These are phyloP conservation scores for Rhodotorula sphaerocarpa DNA, from an alignment of 768 basidiomycete genomes.

Conservation along the genomic window DNA sequence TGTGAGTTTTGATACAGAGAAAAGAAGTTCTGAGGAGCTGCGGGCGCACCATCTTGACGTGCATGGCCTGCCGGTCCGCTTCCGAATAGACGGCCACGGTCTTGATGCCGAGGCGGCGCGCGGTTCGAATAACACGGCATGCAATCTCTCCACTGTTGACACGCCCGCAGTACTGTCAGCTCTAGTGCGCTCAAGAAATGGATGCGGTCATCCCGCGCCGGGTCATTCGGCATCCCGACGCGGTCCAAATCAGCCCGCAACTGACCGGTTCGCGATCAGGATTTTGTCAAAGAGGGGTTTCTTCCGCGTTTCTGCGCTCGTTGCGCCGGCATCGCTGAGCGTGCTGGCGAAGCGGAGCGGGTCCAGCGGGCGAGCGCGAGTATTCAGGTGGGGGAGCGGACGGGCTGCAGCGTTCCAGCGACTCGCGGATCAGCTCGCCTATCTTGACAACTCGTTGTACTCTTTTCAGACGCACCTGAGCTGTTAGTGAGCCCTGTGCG, in stretches of 20 bases:
- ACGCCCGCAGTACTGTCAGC: not conserved
- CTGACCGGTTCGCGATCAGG: slow-evolving; percentile 75
- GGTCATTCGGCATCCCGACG: too few relatives aligned
- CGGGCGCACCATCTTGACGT: slow-evolving; percentile 67
- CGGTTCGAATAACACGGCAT: slow-evolving; percentile 86
- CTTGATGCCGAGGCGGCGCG: slow-evolving; percentile 74
- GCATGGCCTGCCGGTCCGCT: slow-evolving; percentile 68
- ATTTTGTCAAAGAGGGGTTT: slow-evolving; percentile 67
- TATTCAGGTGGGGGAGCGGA: too few relatives aligned
- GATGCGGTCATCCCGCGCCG: not conserved
- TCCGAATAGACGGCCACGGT: slow-evolving; percentile 90
- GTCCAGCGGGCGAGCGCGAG: too few relatives aligned
- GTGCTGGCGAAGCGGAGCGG: too few relatives aligned
- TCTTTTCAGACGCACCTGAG: too few relatives aligned
- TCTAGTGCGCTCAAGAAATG: not conserved
- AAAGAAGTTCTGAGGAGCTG: not conserved
- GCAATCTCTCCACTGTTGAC: slow-evolving; percentile 81
- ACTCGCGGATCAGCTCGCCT: too few relatives aligned
- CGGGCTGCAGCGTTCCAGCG: too few relatives aligned
- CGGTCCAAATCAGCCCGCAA: too few relatives aligned
- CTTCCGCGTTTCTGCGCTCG: not conserved
- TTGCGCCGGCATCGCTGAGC: too few relatives aligned
- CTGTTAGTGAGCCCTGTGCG: too few relatives aligned
- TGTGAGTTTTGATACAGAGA: not conserved
- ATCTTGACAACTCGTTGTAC: too few relatives aligned